Evolutionary conservation across 257 asterid species (phyloP), one percentile per base, ranked within the genome.

Genomic region (Anisodus acutangulus): DNA sequence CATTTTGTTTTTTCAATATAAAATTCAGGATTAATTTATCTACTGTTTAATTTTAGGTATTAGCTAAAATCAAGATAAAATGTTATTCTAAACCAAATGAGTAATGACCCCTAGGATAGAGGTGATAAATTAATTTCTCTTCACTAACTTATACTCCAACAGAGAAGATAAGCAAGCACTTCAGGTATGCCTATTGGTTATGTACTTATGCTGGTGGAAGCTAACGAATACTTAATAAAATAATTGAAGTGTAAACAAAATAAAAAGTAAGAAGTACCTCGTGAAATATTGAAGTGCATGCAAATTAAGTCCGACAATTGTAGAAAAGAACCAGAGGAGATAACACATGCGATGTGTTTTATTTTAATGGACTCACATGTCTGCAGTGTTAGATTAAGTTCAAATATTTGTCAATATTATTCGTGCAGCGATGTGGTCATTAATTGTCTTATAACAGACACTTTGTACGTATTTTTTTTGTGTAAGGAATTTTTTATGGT

Each of bases 341-440:
- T 9, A 47, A 19, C 62, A 74, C 59, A 72, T 47, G 80, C 80
- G n/a, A 72, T 53, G 60, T 53, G 58, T 37, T 72, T n/a, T 72
- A 47, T 72, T 72, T 72, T 72, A 72, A 17, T 45, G 80, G 12
- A 39, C 39, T 72, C 59, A 47, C 80, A 72, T 72, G 41, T 41
- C 59, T 47, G 31, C 1, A 47, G 37, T 26, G 41, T 72, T 41
- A 41, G 45, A 41, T 41, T 3, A 41, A 41, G 45, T 41, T 41
- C 45, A 41, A 41, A 41, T 41, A 41, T 4, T 41, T 47, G 31
- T 39, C 16, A 72, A 72, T 69, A 31, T 69, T 69, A 69, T 69
- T 12, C 17, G 35, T 68, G 15, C 15, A 10, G 76, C 26, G 17
- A 6, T 72, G 22, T 13, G 26, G 10, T 37, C 53, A 41, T 41